Conservation (phyloP, 169 alveolate genomes). For the Eimeria sp. region DNA sequence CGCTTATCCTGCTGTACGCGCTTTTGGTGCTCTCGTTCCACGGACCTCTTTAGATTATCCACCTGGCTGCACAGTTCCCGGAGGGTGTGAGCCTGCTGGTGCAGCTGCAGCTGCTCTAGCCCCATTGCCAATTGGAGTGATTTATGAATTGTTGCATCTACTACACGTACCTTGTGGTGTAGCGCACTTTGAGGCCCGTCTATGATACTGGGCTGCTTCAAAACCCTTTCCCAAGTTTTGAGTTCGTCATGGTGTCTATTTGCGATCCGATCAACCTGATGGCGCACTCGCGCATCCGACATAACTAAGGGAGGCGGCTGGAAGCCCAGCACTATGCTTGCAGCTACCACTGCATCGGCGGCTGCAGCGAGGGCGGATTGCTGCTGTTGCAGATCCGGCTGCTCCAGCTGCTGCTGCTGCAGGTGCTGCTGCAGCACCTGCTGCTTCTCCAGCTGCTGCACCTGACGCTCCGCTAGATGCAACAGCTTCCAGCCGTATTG, state of each 20-base stretch:
- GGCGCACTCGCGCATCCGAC: not conserved
- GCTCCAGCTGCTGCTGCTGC: not conserved
- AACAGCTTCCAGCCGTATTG: not conserved
- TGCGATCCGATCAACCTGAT: not conserved
- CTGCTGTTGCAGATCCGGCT: not conserved
- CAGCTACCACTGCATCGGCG: conserved; percentile 2
- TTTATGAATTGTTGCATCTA: not conserved
- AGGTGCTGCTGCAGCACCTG: not conserved
- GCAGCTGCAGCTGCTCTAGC: not conserved
- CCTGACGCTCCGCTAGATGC: not conserved
- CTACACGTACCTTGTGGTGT: not conserved
- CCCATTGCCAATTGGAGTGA: not conserved
- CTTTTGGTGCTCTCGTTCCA: not conserved
- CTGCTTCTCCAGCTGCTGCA: not conserved
- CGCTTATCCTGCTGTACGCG: not conserved
- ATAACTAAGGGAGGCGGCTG: not conserved
- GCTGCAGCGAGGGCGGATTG: not conserved
- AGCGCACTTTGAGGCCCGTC: not conserved
- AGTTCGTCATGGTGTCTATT: not conserved
- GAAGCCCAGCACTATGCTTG: conserved; percentile 9
- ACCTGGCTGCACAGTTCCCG: not conserved
- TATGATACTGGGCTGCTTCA: not conserved
- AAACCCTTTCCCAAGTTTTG: not conserved
- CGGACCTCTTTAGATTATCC: not conserved
- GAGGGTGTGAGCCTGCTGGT: not conserved